Evolutionary conservation across 1,284 basidiomycete genomes (phyloP), one percentile per base, ranked within the genome.

Genomic region (Gymnopus androsaceus): DNA sequence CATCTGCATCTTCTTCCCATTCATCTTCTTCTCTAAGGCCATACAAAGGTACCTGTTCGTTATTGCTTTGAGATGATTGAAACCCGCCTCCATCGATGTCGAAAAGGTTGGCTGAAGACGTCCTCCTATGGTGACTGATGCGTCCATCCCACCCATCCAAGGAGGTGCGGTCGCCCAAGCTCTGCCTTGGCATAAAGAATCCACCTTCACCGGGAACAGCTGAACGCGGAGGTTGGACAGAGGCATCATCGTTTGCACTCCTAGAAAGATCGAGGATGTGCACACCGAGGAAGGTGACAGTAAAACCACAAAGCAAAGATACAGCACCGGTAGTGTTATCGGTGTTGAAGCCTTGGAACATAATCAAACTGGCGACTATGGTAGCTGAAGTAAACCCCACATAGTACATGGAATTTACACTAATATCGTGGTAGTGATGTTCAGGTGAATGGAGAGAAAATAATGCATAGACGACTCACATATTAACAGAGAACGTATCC

Each of bases 391-490:
- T 95, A 76, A 99, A 99, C 72, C 93, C 90, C 71, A 98, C 96
- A 68, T 96, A 98, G 76, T 99, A 99, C 79, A 97, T 92, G 0
- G 97, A 95, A 70, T 99, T 99, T 56, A 99, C 95, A 41, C 92
- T 94, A 7, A 31, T 37, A 19, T 19, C 27, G 41, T 31, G 8
- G 14, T 44, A 30, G 25, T 25, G 8, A 27, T 12, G 19, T 31
- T 36, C 31, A 4, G 11, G 17, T 15, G 9, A 30, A 23, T n/a
- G 14, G 31, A 28, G 25, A 7, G 28, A 6, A 23, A 8, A 33
- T 59, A 64, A 59, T n/a, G 31, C 27, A 17, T n/a, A 37, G 33
- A 49, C 17, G n/a, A 83, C 94, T 65, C 79, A 95, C 92, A 98
- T 92, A 68, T 98, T 99, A 44, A 96, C 98, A 4, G 94, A 95